Evolutionary conservation across 257 asterid genomes (phyloP).

Genomic region (Solanum infundibuliforme): DNA sequence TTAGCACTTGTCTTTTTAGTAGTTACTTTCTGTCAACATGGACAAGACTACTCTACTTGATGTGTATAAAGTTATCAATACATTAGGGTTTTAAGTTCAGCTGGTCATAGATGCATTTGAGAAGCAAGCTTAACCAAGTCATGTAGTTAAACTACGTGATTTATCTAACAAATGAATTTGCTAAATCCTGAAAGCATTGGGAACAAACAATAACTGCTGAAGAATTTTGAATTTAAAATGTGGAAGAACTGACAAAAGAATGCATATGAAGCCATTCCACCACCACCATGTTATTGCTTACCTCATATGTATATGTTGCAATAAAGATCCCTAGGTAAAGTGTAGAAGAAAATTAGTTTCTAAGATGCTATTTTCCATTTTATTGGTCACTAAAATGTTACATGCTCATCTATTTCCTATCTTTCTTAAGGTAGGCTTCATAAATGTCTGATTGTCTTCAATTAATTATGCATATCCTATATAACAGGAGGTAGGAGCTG

Average conservation of each 20-base stretch:
- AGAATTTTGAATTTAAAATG: neutral
- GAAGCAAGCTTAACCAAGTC: neutral
- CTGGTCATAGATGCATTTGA: neutral
- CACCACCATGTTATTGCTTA: neutral
- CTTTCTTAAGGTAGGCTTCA: neutral
- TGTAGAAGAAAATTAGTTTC: neutral
- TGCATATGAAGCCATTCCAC: neutral
- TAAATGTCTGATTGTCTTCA: neutral
- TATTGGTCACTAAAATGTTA: neutral
- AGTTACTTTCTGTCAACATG: neutral
- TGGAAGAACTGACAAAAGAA: neutral
- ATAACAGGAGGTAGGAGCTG: slow-evolving; percentile 80
- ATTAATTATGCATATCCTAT: neutral
- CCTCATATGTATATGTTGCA: neutral
- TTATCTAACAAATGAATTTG: neutral
- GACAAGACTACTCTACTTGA: neutral
- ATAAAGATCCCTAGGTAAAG: neutral
- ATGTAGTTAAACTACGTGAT: neutral
- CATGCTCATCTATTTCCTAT: neutral
- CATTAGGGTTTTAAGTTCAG: neutral
- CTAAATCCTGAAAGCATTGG: neutral
- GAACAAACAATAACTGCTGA: neutral
- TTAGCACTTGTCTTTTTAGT: neutral
- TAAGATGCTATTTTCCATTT: neutral
- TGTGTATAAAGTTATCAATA: neutral